These are phyloP conservation scores for Phaffia tasmanica DNA, from an alignment of 768 basidiomycete genomes.

Conservation along the genomic window DNA sequence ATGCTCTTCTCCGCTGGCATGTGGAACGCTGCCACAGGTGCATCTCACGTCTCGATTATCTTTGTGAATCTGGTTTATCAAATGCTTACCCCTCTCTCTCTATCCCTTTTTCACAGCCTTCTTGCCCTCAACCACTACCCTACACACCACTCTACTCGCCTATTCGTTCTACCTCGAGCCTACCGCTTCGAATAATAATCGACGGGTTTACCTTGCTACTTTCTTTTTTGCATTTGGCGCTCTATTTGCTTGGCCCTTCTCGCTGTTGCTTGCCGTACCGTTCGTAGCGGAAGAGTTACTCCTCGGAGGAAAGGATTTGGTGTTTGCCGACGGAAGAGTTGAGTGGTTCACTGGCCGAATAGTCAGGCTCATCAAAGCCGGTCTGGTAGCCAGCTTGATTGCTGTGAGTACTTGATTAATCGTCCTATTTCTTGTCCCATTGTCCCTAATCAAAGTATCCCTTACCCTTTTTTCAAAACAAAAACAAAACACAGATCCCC, in stretches of 20 bases:
- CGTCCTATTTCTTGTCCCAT: no score
- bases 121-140: slow-evolving; percentile 87
- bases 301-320: slow-evolving; percentile 45
- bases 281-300: slow-evolving; percentile 85
- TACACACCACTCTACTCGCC: slow-evolving; percentile 76
- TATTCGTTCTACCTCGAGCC: slow-evolving; percentile 48
- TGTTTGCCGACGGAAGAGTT: slow-evolving; percentile 14
- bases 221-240: slow-evolving; percentile 66
- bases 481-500: slow-evolving; percentile 54
- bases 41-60: slow-evolving; percentile 28
- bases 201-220: slow-evolving; percentile 52
- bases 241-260: slow-evolving; percentile 93
- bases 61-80: neutral
- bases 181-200: slow-evolving; percentile 44
- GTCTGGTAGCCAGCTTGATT: slow-evolving; percentile 48
- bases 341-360: slow-evolving; percentile 8
- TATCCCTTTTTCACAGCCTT: slow-evolving; percentile 50
- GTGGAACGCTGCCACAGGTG: slow-evolving; percentile 84
- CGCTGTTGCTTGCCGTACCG: slow-evolving; percentile 73
- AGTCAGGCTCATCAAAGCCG: slow-evolving; percentile 13
- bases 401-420: slow-evolving; percentile 44
- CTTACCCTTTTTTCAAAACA: neutral
- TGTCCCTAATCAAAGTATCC: neutral
- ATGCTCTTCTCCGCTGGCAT: slow-evolving; percentile 77
- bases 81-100: neutral